Percentiles rank a stretch among this genome's conserved stretches.
These are phyloP conservation scores for Tulasnella calospora DNA, from an alignment of 768 basidiomycete species.

Conservation along the genomic window DNA sequence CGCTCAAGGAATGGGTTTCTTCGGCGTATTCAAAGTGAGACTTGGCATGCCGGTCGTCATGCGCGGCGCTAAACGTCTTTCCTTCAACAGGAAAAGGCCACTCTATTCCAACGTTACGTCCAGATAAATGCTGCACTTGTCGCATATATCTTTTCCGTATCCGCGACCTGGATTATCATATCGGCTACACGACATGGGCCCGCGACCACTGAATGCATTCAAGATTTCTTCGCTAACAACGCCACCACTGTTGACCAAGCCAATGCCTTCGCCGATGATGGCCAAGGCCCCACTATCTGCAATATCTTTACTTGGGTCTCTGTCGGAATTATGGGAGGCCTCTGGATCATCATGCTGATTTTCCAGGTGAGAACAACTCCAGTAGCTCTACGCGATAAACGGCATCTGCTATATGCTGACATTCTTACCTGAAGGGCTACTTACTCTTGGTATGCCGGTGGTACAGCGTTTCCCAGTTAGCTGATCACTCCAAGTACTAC, in stretches of 20 bases:
- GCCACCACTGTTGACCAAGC: conserved; percentile 18
- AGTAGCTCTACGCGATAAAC: conserved; percentile 35
- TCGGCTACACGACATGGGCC: conserved; percentile 71
- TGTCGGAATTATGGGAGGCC: conserved; percentile 81
- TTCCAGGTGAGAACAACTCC: conserved; percentile 54
- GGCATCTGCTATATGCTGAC: conserved; percentile 38
- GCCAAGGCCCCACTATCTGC: conserved; percentile 68
- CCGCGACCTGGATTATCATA: conserved; percentile 74
- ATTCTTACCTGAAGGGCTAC: conserved; percentile 46
- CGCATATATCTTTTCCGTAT: conserved; percentile 63
- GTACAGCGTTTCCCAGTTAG: conserved; percentile 67
- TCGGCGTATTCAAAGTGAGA: conserved; percentile 72
- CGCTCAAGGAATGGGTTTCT: conserved; percentile 76
- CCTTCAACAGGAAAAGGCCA: conserved; percentile 57
- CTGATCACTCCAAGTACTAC: conserved; percentile 78
- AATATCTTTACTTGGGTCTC: conserved; percentile 89
- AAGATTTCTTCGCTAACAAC: conserved; percentile 29
- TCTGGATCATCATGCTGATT: conserved; percentile 77
- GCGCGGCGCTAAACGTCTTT: neutral
- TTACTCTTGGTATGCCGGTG: conserved; percentile 49
- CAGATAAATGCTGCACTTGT: conserved; percentile 56
- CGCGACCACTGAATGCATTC: conserved; percentile 63
- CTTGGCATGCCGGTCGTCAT: neutral
- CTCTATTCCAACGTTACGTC: conserved; percentile 61
- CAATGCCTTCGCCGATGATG: conserved; percentile 38